phyloP scores from a whole-genome alignment of 2,329 filamentous ascomycete genomes.

The Pestalotiopsis sp. region DNA sequence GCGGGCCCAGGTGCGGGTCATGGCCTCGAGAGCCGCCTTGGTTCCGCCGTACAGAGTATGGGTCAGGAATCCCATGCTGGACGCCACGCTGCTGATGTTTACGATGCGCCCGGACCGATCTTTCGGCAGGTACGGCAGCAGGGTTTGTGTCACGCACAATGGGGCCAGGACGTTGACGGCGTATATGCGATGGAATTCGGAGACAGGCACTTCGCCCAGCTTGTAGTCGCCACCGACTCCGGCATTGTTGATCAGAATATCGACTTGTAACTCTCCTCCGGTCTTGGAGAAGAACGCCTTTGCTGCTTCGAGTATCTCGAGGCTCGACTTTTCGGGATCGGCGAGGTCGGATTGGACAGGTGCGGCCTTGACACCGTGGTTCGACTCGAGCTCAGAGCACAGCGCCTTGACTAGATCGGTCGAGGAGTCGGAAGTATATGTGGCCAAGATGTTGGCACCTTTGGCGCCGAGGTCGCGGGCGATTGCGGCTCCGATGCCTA shows the following conservation, averaged over 20 bases:
- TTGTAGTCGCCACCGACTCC: constrained; percentile 52
- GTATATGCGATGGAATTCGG: constrained; percentile 57
- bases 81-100: constrained; percentile 56
- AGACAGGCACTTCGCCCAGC: constrained; percentile 46
- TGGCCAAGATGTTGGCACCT: constrained; percentile 59
- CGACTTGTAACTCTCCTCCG: constrained; percentile 48
- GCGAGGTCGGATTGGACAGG: constrained; percentile 66
- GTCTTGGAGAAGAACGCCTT: constrained; percentile 33
- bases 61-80: constrained; percentile 48
- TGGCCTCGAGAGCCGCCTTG: constrained; percentile 65
- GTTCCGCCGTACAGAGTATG: constrained; percentile 60
- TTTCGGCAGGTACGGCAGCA: constrained; percentile 54
- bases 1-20: constrained; percentile 65
- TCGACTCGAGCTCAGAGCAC: constrained; percentile 46
- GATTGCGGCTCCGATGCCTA: constrained; percentile 63
- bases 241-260: constrained; percentile 62
- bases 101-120: constrained; percentile 61
- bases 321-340: constrained; percentile 45
- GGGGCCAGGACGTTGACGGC: constrained; percentile 60
- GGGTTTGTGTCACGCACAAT: constrained; percentile 56
- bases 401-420: constrained; percentile 48
- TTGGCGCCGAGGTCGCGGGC: constrained; percentile 60
- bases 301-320: constrained; percentile 38
- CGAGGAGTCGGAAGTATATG: constrained; percentile 61
- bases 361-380: constrained; percentile 52